Evolutionary conservation across 2,329 filamentous ascomycete species (phyloP).

Genomic region (Akanthomyces muscarius): DNA sequence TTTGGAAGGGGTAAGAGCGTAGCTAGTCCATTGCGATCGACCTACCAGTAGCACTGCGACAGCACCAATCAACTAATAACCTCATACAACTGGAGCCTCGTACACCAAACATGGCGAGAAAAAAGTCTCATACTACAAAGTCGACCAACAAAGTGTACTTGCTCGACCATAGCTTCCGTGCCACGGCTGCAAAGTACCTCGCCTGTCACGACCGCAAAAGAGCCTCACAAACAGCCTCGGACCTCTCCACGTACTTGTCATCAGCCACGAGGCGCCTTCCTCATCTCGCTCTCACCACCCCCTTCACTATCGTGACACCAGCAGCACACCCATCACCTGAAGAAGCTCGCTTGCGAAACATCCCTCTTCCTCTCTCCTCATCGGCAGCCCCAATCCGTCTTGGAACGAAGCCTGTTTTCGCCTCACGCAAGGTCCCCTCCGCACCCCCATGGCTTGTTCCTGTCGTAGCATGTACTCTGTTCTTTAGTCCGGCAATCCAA

Average conservation of each 20-base stretch:
- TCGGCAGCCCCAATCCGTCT: not conserved
- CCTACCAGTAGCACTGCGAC: too few relatives aligned
- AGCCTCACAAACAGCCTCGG: slow-evolving; percentile 4
- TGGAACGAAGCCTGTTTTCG: not conserved
- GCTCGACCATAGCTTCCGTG: not conserved
- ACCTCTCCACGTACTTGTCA: not conserved
- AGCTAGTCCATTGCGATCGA: too few relatives aligned
- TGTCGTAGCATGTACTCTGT: slow-evolving; percentile 51
- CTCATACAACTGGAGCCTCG: not conserved
- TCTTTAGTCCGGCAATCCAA: slow-evolving; percentile 61
- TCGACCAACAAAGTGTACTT: not conserved
- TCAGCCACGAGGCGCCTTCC: not conserved
- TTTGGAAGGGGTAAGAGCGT: too few relatives aligned
- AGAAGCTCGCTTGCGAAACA: not conserved
- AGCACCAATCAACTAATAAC: slow-evolving; percentile 1
- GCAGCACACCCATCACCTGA: too few relatives aligned
- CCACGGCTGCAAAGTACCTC: not conserved
- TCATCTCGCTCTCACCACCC: not conserved
- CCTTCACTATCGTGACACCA: not conserved
- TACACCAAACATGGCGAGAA: not conserved
- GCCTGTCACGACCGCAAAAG: not conserved
- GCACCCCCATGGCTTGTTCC: not conserved
- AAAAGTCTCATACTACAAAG: slow-evolving; percentile 13
- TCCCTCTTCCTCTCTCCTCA: not conserved
- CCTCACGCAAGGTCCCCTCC: not conserved